These are phyloP conservation scores for Plantago coronopus DNA, from an alignment of 305 asterid species.

Conservation along the genomic window DNA sequence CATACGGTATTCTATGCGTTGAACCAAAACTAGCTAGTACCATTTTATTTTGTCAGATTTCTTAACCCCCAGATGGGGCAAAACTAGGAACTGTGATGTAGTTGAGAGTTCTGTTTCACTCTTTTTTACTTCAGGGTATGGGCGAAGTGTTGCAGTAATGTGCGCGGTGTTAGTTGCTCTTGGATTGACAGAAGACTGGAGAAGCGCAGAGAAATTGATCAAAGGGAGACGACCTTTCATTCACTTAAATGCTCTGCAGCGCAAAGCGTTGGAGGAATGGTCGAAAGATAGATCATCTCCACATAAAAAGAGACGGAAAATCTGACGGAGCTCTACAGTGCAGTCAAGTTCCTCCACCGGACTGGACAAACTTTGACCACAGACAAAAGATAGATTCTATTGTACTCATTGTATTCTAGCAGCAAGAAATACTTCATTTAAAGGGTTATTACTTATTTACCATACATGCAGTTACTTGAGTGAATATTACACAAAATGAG, in stretches of 20 bases:
- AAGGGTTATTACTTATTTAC: no score
- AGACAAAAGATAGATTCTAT: not conserved
- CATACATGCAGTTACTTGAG: no score
- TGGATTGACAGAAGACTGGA: conserved; percentile 88
- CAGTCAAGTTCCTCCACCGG: conserved; percentile 17
- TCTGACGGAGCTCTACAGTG: conserved; percentile 24
- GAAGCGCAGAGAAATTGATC: conserved; percentile 71
- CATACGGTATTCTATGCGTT: conserved; percentile 54
- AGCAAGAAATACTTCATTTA: no score
- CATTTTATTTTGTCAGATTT: not conserved
- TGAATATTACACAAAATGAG: not conserved
- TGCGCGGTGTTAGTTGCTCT: conserved; percentile 86
- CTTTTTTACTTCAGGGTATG: conserved; percentile 77
- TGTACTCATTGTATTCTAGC: no score
- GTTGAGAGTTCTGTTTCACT: not conserved
- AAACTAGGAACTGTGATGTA: no score
- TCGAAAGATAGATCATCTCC: conserved; percentile 55
- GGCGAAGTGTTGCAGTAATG: conserved; percentile 91
- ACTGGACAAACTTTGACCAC: conserved; percentile 7
- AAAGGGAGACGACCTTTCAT: conserved; percentile 65
- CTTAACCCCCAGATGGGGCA: no score
- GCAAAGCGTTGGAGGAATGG: conserved; percentile 86
- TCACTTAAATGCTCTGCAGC: conserved; percentile 68
- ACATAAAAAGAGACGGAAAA: conserved; percentile 32
- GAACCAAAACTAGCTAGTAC: not conserved